phyloP scores from a whole-genome alignment of 2,329 filamentous ascomycete species.

The Penicillium sp. region DNA sequence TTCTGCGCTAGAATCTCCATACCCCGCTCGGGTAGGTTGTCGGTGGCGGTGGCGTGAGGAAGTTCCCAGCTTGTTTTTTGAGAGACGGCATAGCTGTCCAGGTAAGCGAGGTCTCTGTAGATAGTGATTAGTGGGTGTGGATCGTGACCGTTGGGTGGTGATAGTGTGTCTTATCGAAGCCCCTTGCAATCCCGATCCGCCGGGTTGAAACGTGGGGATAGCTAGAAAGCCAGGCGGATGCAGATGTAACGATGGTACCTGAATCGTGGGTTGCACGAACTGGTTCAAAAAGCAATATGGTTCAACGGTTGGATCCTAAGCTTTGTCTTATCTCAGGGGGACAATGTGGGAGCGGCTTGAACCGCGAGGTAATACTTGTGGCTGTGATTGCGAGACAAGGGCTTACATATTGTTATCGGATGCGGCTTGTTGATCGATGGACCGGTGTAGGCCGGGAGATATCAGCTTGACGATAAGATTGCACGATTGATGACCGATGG shows the following conservation, averaged over 20 bases:
- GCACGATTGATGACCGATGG: background rate
- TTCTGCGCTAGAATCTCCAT: background rate
- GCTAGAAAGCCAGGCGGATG: background rate
- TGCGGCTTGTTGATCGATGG: background rate
- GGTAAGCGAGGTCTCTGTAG: background rate
- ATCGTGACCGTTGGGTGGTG: background rate
- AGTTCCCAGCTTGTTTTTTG: background rate
- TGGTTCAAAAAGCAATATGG: background rate
- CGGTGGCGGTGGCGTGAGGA: conserved; percentile 1
- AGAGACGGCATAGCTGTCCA: background rate
- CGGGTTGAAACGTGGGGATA: background rate
- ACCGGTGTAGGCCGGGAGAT: background rate
- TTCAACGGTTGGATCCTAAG: background rate
- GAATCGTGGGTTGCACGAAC: background rate
- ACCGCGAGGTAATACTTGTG: background rate
- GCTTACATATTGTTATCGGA: background rate
- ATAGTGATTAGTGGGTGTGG: background rate
- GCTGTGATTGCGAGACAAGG: background rate
- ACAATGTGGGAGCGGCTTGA: background rate
- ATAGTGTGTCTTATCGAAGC: background rate
- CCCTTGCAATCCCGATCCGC: background rate
- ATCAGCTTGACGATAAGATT: background rate
- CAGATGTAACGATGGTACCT: background rate
- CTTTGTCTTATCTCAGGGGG: background rate
- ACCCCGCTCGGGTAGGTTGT: conserved; percentile 2